A percentile compares a stretch with the other conserved stretches of the same genome.
Conservation (phyloP, 805 yeast genomes). For the Pichia exigua region DNA sequence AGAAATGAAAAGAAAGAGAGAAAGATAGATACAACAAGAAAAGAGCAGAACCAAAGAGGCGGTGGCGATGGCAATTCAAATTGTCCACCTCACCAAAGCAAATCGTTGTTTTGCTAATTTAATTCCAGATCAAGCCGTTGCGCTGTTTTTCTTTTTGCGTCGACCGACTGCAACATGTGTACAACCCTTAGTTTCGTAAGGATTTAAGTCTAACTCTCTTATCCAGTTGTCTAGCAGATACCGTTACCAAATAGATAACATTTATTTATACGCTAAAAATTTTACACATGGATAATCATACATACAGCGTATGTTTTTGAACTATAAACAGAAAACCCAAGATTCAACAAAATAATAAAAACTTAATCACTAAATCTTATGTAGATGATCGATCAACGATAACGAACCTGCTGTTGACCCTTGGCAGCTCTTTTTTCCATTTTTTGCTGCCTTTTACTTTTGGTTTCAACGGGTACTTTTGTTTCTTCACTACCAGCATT, state of each 20-base stretch:
- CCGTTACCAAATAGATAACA: no score
- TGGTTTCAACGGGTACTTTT: slow-evolving; percentile 11
- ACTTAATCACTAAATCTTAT: not conserved
- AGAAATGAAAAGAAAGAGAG: not conserved
- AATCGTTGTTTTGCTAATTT: not conserved
- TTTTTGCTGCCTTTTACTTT: slow-evolving; percentile 33
- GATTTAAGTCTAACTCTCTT: no score
- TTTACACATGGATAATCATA: no score
- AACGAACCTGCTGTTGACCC: slow-evolving; percentile 1
- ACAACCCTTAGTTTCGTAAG: no score
- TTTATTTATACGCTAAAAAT: no score
- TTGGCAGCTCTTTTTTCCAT: slow-evolving; percentile 29
- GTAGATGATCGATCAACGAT: not conserved
- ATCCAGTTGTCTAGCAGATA: no score
- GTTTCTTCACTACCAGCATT: slow-evolving; percentile 4
- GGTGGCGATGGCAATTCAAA: not conserved
- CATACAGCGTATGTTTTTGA: no score
- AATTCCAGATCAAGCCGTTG: not conserved
- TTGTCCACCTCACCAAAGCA: not conserved
- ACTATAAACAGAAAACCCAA: not conserved
- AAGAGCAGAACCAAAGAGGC: not conserved
- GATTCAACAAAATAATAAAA: not conserved
- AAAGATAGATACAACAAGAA: not conserved
- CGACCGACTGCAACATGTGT: not conserved
- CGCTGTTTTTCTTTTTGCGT: not conserved